Percentiles rank a stretch among this genome's conserved stretches.
Evolutionary conservation across 345 rosid genomes (phyloP).

Genomic region (Hibiscus trionum): DNA sequence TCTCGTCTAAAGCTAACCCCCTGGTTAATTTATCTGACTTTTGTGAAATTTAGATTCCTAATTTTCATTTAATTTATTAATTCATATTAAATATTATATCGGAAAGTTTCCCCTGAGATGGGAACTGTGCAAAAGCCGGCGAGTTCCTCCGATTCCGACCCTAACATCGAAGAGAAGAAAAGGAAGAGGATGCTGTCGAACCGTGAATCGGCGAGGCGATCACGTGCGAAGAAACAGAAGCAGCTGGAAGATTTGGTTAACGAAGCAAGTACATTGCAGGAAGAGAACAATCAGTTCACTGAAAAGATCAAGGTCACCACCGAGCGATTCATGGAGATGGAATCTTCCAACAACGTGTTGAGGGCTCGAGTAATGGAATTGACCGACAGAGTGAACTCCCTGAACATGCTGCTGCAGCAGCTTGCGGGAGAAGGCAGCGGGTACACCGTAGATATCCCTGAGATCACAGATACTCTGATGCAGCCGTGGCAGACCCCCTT

Average conservation of each 20-base stretch:
- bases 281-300: conserved; percentile 28
- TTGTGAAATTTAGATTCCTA: background rate
- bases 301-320: conserved; percentile 25
- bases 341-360: conserved; percentile 52
- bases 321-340: conserved; percentile 37
- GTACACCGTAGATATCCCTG: conserved; percentile 48
- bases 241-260: conserved; percentile 49
- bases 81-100: too few species aligned
- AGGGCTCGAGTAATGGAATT: conserved; percentile 61
- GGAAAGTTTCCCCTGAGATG: conserved; percentile 16
- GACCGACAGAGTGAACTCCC: conserved; percentile 50
- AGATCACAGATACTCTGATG: conserved; percentile 49
- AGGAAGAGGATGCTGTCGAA: conserved; percentile 87
- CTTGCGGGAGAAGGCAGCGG: conserved; percentile 53
- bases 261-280: conserved; percentile 46
- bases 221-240: conserved; percentile 77
- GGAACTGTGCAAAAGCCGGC: conserved; percentile 30
- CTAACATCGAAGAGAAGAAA: conserved; percentile 54
- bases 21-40: background rate
- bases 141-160: conserved; percentile 65
- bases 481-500: conserved; percentile 66
- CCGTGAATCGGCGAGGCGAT: conserved; percentile 81
- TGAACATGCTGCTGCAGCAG: conserved; percentile 54
- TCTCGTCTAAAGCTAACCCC: background rate
- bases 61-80: background rate